Evolutionary conservation across 2,329 filamentous ascomycete genomes (phyloP), one percentile per base, ranked within the genome.

Genomic region (Colletotrichum graminicola): DNA sequence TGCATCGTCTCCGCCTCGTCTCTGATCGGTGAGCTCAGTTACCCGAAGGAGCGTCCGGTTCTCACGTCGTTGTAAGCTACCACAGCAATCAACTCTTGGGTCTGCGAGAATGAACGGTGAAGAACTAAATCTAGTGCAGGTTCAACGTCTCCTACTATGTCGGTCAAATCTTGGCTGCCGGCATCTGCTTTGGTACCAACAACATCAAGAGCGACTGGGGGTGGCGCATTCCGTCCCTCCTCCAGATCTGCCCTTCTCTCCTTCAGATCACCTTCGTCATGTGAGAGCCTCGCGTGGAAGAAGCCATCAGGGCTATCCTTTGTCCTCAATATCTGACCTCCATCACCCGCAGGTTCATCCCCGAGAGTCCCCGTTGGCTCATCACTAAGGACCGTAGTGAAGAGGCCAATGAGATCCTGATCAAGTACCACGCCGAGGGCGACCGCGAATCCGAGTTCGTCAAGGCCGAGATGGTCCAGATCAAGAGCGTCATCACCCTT

Each of bases 101-200:
- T 11, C 26, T 0, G n/a, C 16, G 16, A 8, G 6, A 23, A 8
- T 0, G 32, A 1, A 43, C 2, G 8, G 34, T 29, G 14, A n/a
- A 3, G 14, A 29, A 36, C 63, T 65, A 23, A 72, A 41, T 11
- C 21, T 67, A 3, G 16, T 16, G 4, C 16, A 73, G 71, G 26
- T 90, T 90, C 82, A 90, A 90, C 75, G 85, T 81, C 78, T 86
- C 86, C 14, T 90, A 88, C 75, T 84, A 89, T 73, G 78, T 89
- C 54, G 87, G 87, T 5, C 72, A 73, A 18, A 86, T 89, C 62
- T 63, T 82, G 4, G 83, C 86, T 2, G 84, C 86, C 0, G 85
- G 79, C 8, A 87, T 88, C 59, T 82, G 84, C n/a, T 84, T 87
- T 67, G 83, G 84, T 32, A 88, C 86, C 6, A 81, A 81, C 75